Evolutionary conservation across 2,329 filamentous ascomycete genomes (phyloP).

Genomic region (Neopestalotiopsis clavispora): DNA sequence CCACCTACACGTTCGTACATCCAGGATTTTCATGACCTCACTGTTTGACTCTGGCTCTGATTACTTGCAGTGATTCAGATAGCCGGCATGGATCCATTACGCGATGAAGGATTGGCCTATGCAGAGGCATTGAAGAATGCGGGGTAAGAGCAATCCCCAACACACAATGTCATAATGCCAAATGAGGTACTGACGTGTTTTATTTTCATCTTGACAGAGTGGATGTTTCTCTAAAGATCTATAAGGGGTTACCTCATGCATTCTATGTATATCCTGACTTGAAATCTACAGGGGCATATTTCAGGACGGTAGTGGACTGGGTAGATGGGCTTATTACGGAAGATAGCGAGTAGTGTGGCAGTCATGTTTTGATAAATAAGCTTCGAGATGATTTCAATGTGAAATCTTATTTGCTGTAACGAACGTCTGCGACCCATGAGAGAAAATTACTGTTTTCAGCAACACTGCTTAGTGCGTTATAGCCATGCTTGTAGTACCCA

Average conservation of each 20-base stretch:
- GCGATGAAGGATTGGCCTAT: constrained; percentile 5
- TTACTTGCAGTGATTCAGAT: constrained; percentile 2
- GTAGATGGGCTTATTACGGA: neutral
- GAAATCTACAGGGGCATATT: neutral
- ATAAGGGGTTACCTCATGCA: constrained; percentile 2
- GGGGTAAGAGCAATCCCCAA: neutral
- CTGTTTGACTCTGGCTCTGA: neutral
- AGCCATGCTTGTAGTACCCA: too few species aligned
- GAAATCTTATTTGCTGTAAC: too few species aligned
- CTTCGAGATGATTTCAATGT: too few species aligned
- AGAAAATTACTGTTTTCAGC: too few species aligned
- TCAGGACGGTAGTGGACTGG: neutral
- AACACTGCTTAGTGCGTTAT: too few species aligned
- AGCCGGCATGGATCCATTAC: constrained; percentile 10
- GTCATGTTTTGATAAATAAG: too few species aligned
- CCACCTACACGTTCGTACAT: constrained; percentile 1
- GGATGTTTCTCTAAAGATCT: neutral
- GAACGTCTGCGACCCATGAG: too few species aligned
- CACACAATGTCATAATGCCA: neutral
- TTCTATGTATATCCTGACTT: constrained; percentile 4
- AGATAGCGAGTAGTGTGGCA: neutral
- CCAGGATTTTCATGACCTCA: neutral
- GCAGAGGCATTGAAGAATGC: neutral
- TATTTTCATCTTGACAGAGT: neutral
- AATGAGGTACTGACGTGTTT: neutral